Percentiles rank a stretch among this genome's conserved stretches.
Conservation (phyloP, 805 yeast species). For the Tetrapisispora iriomotensis region DNA sequence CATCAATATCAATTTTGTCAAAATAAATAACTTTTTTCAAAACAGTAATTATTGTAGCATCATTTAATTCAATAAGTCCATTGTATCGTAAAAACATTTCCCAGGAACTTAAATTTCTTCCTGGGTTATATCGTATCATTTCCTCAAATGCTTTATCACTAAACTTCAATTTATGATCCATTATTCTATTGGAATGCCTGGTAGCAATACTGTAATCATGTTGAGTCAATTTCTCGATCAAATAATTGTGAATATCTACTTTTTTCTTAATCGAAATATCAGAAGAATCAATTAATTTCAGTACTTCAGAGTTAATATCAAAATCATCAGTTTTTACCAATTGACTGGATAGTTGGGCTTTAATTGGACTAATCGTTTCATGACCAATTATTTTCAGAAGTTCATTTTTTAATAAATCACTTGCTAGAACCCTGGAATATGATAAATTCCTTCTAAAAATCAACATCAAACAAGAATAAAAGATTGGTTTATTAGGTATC, state of each 20-base stretch:
- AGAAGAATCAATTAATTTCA: slow-evolving; percentile 6
- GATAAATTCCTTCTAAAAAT: slow-evolving; percentile 7
- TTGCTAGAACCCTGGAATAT: slow-evolving; percentile 3
- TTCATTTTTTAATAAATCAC: slow-evolving; percentile 9
- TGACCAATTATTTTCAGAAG: not conserved
- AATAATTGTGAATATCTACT: slow-evolving; percentile 17
- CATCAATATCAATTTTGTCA: slow-evolving; percentile 30
- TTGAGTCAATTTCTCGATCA: slow-evolving; percentile 23
- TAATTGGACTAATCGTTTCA: slow-evolving; percentile 11
- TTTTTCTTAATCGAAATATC: slow-evolving; percentile 8
- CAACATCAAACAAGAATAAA: too few relatives aligned
- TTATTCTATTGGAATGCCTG: slow-evolving; percentile 21
- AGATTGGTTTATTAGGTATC: too few relatives aligned
- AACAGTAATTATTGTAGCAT: slow-evolving; percentile 20
- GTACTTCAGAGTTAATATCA: slow-evolving; percentile 14
- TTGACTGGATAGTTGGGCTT: slow-evolving; percentile 5
- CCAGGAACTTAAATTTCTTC: slow-evolving; percentile 42
- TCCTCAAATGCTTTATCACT: slow-evolving; percentile 20
- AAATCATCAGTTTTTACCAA: slow-evolving; percentile 12
- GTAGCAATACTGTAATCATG: slow-evolving; percentile 28
- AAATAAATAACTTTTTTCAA: slow-evolving; percentile 33
- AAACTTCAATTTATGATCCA: slow-evolving; percentile 14
- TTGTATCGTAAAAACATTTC: slow-evolving; percentile 33
- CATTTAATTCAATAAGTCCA: slow-evolving; percentile 4
- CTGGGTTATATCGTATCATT: slow-evolving; percentile 40